Base-by-base conservation (phyloP, 129 eudicot genomes). In the Pseudognaphalium luteoalbum region DNA sequence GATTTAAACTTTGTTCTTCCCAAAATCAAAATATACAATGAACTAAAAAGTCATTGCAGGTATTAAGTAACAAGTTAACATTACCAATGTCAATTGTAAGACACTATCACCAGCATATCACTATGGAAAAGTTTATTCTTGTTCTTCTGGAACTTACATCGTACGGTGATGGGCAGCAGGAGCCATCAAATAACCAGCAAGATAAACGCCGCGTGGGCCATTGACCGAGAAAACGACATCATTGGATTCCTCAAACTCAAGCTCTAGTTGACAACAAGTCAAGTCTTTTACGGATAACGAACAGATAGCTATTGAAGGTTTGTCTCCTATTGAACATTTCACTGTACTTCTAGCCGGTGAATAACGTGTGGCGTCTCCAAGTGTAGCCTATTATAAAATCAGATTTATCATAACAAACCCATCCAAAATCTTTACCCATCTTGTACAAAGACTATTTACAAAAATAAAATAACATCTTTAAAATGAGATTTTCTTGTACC, bases 261-360 rank as follows among this genome's bases (percentile, higher is more conserved):
- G 83, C 28, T 79, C 83, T 25, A 79, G 77, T 62, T 61, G 77
- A 72, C 83, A 71, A 63, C 77, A 70, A 62, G 72, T 71, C 57
- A 72, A 30, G 72, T 79, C 77, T 60, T 51, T 72, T 17, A 73
- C 33, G 1, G 71, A 71, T 19, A 79, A 63, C 9, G 83, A 72
- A 33, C 83, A 79, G 17, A 79, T 71, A 72, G 73, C 76, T 21
- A 79, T 79, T 34, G 78, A 44, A 79, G 78, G 72, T 63, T 71
- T 71, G 72, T 64, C 73, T 25, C 83, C 78, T 7, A 79, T 37
- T 5, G 68, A 70, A 62, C 83, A 79, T 63, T 68, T 63, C 47
- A 79, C 83, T 2, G 63, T n/a, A 29, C 78, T 79, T 57, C 83
- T 63, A 1, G 72, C 72, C 10, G 83, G 77, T 6, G 83, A 79